phyloP scores from a whole-genome alignment of 352 stramenopile genomes.

The Phytophthora boehmeriae region DNA sequence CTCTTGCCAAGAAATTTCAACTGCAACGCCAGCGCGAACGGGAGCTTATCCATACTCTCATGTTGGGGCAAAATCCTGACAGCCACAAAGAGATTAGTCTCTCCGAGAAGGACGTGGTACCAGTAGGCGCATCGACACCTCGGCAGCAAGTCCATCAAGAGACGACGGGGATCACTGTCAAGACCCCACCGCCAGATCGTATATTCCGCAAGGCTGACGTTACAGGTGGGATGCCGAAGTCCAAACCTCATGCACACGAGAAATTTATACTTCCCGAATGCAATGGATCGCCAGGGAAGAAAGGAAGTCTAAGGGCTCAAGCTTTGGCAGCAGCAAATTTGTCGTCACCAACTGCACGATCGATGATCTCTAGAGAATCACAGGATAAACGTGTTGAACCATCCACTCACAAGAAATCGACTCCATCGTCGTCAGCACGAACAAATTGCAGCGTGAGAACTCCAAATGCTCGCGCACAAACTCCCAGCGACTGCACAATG shows the following conservation, averaged over 20 bases:
- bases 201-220: conserved; percentile 47
- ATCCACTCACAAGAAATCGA: conserved; percentile 9
- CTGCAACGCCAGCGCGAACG: conserved; percentile 58
- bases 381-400: neutral
- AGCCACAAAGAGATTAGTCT: conserved; percentile 35
- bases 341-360: conserved; percentile 4
- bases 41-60: conserved; percentile 62
- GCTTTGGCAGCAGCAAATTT: conserved; percentile 19
- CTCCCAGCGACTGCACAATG: neutral
- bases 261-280: conserved; percentile 49
- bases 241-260: conserved; percentile 47
- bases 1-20: conserved; percentile 64
- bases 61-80: conserved; percentile 41
- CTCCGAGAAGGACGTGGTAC: conserved; percentile 32
- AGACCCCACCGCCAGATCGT: conserved; percentile 35
- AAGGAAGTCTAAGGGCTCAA: conserved; percentile 10
- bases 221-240: conserved; percentile 34
- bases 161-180: conserved; percentile 31
- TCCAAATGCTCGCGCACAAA: neutral
- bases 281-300: conserved; percentile 41
- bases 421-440: conserved; percentile 19
- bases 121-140: conserved; percentile 8
- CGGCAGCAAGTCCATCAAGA: conserved; percentile 22
- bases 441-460: conserved; percentile 4
- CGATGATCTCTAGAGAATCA: neutral